Evolutionary conservation across 2,329 filamentous ascomycete species (phyloP).

Genomic region (Hypoxylon sp.): DNA sequence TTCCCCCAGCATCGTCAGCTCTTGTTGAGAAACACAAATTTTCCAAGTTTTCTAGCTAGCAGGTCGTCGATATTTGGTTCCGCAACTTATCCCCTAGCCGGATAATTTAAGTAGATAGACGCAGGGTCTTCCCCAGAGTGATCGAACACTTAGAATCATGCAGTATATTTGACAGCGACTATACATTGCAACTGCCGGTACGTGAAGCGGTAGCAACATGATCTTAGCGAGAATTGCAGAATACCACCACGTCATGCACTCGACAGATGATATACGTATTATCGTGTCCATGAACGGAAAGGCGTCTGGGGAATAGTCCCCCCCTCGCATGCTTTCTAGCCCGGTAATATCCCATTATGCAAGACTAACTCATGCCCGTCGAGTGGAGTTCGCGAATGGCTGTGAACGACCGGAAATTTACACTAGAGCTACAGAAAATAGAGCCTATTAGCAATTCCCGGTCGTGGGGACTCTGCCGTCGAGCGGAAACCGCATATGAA

Average conservation of each 20-base stretch:
- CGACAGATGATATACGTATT: slow-evolving; percentile 33
- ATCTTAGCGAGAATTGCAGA: slow-evolving; percentile 33
- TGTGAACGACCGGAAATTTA: slow-evolving; percentile 30
- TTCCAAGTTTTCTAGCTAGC: slow-evolving; percentile 12
- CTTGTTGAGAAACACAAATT: not conserved
- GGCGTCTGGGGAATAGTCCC: not conserved
- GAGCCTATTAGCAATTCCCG: slow-evolving; percentile 37
- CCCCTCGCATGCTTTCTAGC: slow-evolving; percentile 26
- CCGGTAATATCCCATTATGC: slow-evolving; percentile 37
- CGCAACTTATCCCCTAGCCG: slow-evolving; percentile 14
- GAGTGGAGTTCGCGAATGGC: slow-evolving; percentile 31
- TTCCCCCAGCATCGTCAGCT: not conserved
- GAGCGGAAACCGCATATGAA: slow-evolving; percentile 37
- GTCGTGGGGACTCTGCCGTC: slow-evolving; percentile 37
- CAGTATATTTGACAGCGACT: slow-evolving; percentile 18
- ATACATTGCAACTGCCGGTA: slow-evolving; percentile 25
- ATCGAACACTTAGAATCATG: not conserved
- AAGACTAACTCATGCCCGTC: slow-evolving; percentile 18
- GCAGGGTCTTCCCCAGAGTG: slow-evolving; percentile 15
- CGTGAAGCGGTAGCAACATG: slow-evolving; percentile 25
- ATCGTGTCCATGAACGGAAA: slow-evolving; percentile 13
- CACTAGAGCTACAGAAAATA: slow-evolving; percentile 14
- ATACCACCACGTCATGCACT: slow-evolving; percentile 33
- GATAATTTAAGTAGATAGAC: slow-evolving; percentile 22
- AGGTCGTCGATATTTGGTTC: slow-evolving; percentile 8